phyloP scores from a whole-genome alignment of 2,329 filamentous ascomycete genomes.

The Alternaria brassicae region DNA sequence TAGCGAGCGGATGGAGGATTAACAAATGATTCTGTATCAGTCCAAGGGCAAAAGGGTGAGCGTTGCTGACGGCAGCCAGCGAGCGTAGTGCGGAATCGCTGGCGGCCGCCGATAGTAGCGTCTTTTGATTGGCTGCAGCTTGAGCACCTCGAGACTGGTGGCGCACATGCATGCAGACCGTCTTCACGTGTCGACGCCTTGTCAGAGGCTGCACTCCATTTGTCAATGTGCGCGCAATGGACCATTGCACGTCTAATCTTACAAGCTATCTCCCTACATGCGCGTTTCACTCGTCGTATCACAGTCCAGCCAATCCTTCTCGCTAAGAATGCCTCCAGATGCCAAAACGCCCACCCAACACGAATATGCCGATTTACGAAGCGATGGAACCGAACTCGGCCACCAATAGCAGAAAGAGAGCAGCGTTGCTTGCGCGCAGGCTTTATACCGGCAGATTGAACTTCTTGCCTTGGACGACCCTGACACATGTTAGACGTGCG shows the following conservation, averaged over 20 bases:
- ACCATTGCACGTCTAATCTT: not conserved
- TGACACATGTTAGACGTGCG: slow-evolving; percentile 23
- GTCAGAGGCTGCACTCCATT: not conserved
- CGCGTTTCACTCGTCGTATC: not conserved
- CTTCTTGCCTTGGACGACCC: slow-evolving; percentile 62
- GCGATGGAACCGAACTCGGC: slow-evolving; percentile 11
- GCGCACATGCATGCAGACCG: slow-evolving; percentile 7
- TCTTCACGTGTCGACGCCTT: slow-evolving; percentile 12
- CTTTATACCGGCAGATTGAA: slow-evolving; percentile 61
- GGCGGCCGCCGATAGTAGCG: slow-evolving; percentile 11
- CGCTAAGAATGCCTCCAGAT: slow-evolving; percentile 1
- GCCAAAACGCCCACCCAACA: slow-evolving; percentile 12
- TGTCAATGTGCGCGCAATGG: not conserved
- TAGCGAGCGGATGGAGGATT: slow-evolving; percentile 14
- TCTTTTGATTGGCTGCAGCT: slow-evolving; percentile 4
- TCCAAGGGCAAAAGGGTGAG: slow-evolving; percentile 8
- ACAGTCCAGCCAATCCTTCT: not conserved
- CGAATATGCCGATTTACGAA: slow-evolving; percentile 10
- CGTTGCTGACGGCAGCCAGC: not conserved
- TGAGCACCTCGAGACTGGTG: slow-evolving; percentile 4
- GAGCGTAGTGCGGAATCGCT: slow-evolving; percentile 11
- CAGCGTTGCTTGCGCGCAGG: not conserved
- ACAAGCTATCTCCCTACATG: slow-evolving; percentile 2
- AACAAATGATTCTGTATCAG: slow-evolving; percentile 4
- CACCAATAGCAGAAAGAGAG: slow-evolving; percentile 10